Evolutionary conservation across 768 basidiomycete genomes (phyloP).

Genomic region (Termitomyces bulborhizus): DNA sequence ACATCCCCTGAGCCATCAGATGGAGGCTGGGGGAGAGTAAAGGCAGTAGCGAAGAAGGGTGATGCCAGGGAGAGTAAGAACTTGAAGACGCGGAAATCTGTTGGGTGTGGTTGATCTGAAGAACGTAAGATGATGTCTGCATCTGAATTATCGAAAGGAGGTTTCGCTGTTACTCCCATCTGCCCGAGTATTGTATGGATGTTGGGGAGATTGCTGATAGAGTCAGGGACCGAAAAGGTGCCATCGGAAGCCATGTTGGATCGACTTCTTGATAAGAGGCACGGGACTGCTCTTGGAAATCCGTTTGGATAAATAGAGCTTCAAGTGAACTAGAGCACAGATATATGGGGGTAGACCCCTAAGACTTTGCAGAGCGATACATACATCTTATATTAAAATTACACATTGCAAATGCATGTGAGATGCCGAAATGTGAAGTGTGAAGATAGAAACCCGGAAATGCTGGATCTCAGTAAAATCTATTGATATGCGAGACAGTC

Average conservation of each 20-base stretch:
- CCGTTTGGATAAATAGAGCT: not conserved
- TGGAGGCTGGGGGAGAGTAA: slow-evolving; percentile 43
- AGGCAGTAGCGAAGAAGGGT: slow-evolving; percentile 50
- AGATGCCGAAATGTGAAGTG: not conserved
- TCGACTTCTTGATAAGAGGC: not conserved
- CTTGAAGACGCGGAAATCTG: slow-evolving; percentile 50
- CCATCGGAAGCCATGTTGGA: not conserved
- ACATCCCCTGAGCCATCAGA: slow-evolving; percentile 25
- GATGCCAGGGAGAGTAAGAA: slow-evolving; percentile 50
- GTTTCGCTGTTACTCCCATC: not conserved
- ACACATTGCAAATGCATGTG: slow-evolving; percentile 15
- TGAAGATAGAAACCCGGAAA: not conserved
- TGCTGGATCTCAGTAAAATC: not conserved
- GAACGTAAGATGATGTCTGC: slow-evolving; percentile 53
- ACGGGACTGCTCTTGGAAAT: not conserved
- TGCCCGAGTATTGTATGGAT: not conserved
- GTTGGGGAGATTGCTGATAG: not conserved
- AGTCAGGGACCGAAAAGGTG: not conserved
- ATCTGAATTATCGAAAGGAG: slow-evolving; percentile 42
- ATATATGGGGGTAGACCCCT: not conserved
- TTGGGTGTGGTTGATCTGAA: slow-evolving; percentile 34
- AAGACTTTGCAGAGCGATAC: not conserved
- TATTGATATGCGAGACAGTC: not conserved
- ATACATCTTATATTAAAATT: not conserved
- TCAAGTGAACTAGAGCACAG: not conserved